Percentiles rank a stretch among this genome's conserved stretches.
These are phyloP conservation scores for Fraxinus pennsylvanica DNA, from an alignment of 257 asterid genomes.

Conservation along the genomic window DNA sequence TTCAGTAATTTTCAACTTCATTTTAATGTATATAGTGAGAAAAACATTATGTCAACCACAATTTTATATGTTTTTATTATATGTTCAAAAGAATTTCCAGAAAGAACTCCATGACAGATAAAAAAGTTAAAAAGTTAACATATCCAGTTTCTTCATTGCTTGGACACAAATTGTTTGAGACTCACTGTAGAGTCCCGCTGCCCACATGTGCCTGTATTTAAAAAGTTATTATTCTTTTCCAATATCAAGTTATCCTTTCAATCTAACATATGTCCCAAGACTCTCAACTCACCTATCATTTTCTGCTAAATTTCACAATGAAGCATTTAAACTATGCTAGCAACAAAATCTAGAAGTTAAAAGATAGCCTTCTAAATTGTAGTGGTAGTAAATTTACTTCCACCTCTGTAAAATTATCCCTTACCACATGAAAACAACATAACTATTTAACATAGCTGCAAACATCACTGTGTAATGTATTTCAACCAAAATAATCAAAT, in stretches of 20 bases:
- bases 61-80: neutral
- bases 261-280: conserved; percentile 2
- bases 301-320: conserved; percentile 13
- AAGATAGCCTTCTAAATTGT: too few species aligned
- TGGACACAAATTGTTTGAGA: neutral
- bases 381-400: too few species aligned
- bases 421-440: neutral
- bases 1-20: conserved; percentile 1
- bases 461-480: neutral
- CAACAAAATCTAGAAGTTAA: neutral
- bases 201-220: neutral
- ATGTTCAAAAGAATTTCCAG: neutral
- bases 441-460: neutral
- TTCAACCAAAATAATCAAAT: neutral
- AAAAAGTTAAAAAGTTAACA: neutral
- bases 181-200: neutral
- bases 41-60: neutral
- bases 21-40: neutral
- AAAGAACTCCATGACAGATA: neutral
- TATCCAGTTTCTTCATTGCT: neutral
- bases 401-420: neutral
- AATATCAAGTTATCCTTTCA: neutral
- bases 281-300: conserved; percentile 3
- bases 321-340: neutral
- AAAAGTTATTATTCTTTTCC: neutral